Percentiles rank a stretch among this genome's conserved stretches.
Evolutionary conservation across 208 protist genomes (phyloP).

Genomic region (Polymyxa betae): DNA sequence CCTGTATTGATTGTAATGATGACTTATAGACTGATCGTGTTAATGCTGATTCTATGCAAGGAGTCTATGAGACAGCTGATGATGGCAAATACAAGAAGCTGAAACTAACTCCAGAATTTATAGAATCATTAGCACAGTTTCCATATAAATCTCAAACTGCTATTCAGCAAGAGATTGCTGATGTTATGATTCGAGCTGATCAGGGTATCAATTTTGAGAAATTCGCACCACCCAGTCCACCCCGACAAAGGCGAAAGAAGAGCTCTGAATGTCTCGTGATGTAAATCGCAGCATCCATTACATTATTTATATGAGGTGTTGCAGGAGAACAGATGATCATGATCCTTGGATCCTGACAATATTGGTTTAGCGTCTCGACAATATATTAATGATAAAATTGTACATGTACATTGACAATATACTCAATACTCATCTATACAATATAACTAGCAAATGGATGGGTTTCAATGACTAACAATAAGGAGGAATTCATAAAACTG

Average conservation of each 20-base stretch:
- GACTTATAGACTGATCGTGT: background rate
- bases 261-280: background rate
- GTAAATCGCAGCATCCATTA: background rate
- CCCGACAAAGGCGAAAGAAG: background rate
- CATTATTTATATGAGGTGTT: too few species aligned
- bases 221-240: background rate
- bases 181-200: constrained; percentile 31
- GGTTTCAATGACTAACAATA: too few species aligned
- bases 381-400: too few species aligned
- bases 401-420: too few species aligned
- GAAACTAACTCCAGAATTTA: constrained; percentile 28
- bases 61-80: background rate
- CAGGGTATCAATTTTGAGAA: constrained; percentile 53
- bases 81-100: constrained; percentile 44
- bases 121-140: background rate
- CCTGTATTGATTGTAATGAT: background rate
- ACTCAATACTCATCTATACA: too few species aligned
- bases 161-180: constrained; percentile 33
- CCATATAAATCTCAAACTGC: constrained; percentile 13
- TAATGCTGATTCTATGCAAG: constrained; percentile 30
- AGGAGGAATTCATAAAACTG: too few species aligned
- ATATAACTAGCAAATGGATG: too few species aligned
- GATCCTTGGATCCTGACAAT: too few species aligned
- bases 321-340: too few species aligned
- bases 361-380: too few species aligned